Percentiles rank a stretch among this genome's conserved stretches.
Evolutionary conservation across 1,284 basidiomycete species (phyloP).

Genomic region (Ustilago shanxiensis): DNA sequence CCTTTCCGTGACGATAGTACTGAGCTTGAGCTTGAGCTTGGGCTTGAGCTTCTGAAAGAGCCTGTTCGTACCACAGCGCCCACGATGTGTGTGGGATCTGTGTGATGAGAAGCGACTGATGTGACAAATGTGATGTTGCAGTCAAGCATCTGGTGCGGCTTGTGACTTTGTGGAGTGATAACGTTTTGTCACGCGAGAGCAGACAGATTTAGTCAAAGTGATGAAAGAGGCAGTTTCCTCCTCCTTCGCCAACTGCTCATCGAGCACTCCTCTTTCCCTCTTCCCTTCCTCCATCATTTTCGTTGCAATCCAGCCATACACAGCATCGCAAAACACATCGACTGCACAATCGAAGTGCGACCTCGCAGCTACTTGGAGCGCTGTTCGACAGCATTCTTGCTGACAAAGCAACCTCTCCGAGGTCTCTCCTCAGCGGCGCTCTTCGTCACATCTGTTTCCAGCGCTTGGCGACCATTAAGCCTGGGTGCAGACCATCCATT

Average conservation of each 20-base stretch:
- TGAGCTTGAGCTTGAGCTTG: neutral
- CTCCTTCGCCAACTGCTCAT: too few species aligned
- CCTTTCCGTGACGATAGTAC: too few species aligned
- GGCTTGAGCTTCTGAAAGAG: too few species aligned
- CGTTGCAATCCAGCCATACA: neutral
- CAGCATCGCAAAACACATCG: neutral
- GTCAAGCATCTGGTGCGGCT: neutral
- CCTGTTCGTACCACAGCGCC: too few species aligned
- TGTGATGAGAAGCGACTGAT: neutral
- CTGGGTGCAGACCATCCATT: too few species aligned
- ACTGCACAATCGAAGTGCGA: neutral
- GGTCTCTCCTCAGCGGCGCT: neutral
- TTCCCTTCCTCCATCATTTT: neutral
- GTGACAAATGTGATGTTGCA: neutral
- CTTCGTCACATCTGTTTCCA: neutral
- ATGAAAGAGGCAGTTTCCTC: too few species aligned
- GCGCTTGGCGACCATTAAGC: too few species aligned
- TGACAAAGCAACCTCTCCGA: neutral
- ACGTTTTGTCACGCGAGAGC: neutral
- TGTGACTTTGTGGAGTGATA: slow-evolving; percentile 1
- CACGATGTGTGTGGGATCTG: too few species aligned
- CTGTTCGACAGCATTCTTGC: neutral
- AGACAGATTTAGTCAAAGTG: neutral
- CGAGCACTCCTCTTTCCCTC: neutral
- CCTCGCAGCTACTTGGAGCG: neutral